These are phyloP conservation scores for Picea mariana DNA, from an alignment of 83 land plant species.

Conservation along the genomic window DNA sequence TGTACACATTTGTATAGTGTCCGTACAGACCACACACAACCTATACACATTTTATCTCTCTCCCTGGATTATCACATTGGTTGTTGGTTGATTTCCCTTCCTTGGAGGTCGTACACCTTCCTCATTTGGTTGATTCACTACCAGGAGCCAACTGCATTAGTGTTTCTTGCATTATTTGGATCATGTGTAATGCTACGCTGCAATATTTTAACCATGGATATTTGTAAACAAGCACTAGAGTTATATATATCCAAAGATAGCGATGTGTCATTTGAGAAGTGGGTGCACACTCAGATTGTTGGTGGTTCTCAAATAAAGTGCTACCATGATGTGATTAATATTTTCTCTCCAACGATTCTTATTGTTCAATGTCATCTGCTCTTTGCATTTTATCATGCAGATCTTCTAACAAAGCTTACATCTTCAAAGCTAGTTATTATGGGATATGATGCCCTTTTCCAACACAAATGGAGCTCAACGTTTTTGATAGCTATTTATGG, in stretches of 20 bases:
- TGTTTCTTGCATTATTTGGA: no score
- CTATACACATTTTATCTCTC: no score
- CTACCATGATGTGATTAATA: slow-evolving; percentile 93
- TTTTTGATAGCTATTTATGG: slow-evolving; percentile 74
- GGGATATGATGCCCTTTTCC: slow-evolving; percentile 48
- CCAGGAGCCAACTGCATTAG: no score
- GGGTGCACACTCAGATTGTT: slow-evolving; percentile 88
- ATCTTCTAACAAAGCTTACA: slow-evolving; percentile 86
- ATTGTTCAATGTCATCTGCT: slow-evolving; percentile 83
- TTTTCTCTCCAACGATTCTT: slow-evolving; percentile 75
- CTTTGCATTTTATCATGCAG: slow-evolving; percentile 91
- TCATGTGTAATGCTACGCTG: no score
- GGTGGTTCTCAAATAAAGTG: slow-evolving; percentile 71
- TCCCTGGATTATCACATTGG: no score
- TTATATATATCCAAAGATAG: slow-evolving; percentile 71
- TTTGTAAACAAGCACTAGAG: no score
- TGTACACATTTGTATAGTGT: no score
- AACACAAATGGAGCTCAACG: slow-evolving; percentile 79
- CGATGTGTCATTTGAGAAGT: slow-evolving; percentile 60
- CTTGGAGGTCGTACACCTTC: no score
- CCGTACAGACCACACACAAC: no score
- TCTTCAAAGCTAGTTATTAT: slow-evolving; percentile 85
- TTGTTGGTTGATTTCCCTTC: no score
- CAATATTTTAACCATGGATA: no score
- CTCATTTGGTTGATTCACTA: no score